phyloP scores from a whole-genome alignment of 2,329 filamentous ascomycete species.

The Myriosclerotinia curreyana region DNA sequence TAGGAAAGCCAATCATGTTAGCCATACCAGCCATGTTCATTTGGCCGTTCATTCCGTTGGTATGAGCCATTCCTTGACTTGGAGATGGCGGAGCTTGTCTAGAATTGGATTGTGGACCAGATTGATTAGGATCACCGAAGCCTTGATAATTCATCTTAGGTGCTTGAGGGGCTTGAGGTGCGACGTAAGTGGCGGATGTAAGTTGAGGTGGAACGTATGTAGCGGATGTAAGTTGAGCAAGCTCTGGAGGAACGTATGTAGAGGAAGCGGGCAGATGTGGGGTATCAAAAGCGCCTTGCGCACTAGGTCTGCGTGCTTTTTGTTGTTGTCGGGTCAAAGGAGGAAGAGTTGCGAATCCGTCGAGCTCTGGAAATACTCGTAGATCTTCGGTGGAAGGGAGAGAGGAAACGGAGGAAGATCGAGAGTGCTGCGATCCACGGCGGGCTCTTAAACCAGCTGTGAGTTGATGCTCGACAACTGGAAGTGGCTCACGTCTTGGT shows the following conservation, averaged over 20 bases:
- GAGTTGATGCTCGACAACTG: slow-evolving; percentile 1
- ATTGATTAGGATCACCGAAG: slow-evolving; percentile 30
- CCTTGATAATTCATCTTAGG: slow-evolving; percentile 20
- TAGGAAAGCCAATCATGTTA: slow-evolving; percentile 45
- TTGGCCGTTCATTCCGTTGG: slow-evolving; percentile 38
- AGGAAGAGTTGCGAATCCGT: not conserved
- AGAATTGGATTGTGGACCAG: slow-evolving; percentile 26
- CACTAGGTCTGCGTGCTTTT: not conserved
- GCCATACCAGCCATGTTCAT: slow-evolving; percentile 45
- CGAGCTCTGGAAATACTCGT: not conserved
- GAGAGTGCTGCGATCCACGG: slow-evolving; percentile 4
- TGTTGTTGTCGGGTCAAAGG: not conserved
- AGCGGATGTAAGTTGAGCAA: too few relatives aligned
- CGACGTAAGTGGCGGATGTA: not conserved
- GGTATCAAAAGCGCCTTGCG: not conserved
- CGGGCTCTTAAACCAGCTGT: not conserved
- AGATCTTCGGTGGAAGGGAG: not conserved
- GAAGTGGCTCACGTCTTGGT: slow-evolving; percentile 2
- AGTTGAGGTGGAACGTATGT: not conserved
- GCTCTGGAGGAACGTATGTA: not conserved
- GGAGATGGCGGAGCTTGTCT: slow-evolving; percentile 39
- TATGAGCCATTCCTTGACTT: slow-evolving; percentile 35
- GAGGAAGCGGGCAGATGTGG: not conserved
- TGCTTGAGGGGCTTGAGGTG: not conserved
- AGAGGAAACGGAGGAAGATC: slow-evolving; percentile 5